These are phyloP conservation scores for Ligustrum vulgare DNA, from an alignment of 257 asterid genomes.

Conservation along the genomic window DNA sequence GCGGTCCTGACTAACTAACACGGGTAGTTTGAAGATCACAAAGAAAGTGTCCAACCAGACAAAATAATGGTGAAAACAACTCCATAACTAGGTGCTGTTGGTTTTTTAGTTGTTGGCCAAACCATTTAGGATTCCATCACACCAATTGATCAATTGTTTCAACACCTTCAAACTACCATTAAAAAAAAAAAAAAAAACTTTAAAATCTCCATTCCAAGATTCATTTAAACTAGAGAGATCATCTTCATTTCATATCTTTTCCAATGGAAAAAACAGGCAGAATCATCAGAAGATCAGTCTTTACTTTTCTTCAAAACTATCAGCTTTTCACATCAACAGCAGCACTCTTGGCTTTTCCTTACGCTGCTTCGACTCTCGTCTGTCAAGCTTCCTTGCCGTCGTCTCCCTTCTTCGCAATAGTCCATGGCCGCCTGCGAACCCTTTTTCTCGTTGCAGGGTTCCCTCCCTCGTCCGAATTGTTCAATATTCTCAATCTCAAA, in stretches of 20 bases:
- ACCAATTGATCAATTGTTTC: slow-evolving; percentile 11
- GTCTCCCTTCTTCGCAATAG: slow-evolving; percentile 34
- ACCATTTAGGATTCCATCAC: slow-evolving; percentile 33
- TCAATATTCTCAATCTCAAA: slow-evolving; percentile 53
- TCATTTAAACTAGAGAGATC: slow-evolving; percentile 10
- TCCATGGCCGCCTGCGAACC: slow-evolving; percentile 48
- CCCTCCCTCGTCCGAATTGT: slow-evolving; percentile 60
- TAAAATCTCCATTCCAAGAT: slow-evolving; percentile 6
- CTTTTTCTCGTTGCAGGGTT: slow-evolving; percentile 68
- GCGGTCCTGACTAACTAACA: too few species aligned
- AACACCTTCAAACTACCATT: slow-evolving; percentile 18
- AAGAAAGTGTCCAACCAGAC: slow-evolving; percentile 27
- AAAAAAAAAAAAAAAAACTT: background rate
- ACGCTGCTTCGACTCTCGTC: slow-evolving; percentile 55
- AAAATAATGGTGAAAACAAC: slow-evolving; percentile 33
- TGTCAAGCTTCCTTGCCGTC: slow-evolving; percentile 49
- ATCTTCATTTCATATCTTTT: background rate
- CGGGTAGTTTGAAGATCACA: slow-evolving; percentile 19
- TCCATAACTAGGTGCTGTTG: slow-evolving; percentile 32
- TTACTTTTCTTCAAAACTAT: slow-evolving; percentile 57
- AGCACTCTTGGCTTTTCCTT: slow-evolving; percentile 60
- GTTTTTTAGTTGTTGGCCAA: slow-evolving; percentile 56
- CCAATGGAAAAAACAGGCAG: slow-evolving; percentile 46
- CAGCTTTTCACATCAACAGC: slow-evolving; percentile 64
- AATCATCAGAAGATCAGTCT: slow-evolving; percentile 69